Conservation (phyloP, 2,329 filamentous ascomycete genomes). For the Sarocladiaceae sp. region DNA sequence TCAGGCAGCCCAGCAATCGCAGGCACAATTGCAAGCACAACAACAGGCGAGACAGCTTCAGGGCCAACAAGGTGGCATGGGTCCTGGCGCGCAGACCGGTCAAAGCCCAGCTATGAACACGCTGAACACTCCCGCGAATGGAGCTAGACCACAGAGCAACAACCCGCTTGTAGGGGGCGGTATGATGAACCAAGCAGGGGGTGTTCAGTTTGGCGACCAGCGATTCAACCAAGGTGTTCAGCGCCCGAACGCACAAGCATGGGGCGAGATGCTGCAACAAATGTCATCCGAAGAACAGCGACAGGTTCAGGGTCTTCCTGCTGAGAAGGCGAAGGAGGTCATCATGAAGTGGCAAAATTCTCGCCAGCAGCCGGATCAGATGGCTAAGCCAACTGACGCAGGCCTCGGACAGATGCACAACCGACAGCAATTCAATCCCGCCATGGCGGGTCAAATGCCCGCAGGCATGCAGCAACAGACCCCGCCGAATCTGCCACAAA, state of each 20-base stretch:
- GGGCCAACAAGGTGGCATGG: slow-evolving; percentile 47
- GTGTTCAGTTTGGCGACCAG: slow-evolving; percentile 42
- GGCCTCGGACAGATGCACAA: slow-evolving; percentile 24
- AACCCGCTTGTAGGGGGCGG: slow-evolving; percentile 35
- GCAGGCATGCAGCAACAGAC: slow-evolving; percentile 25
- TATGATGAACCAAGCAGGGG: slow-evolving; percentile 36
- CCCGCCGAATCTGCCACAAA: slow-evolving; percentile 18
- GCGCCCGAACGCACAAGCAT: slow-evolving; percentile 34
- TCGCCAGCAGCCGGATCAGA: slow-evolving; percentile 23
- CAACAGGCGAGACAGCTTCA: slow-evolving; percentile 48
- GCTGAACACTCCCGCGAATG: slow-evolving; percentile 43
- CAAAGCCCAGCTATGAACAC: slow-evolving; percentile 56
- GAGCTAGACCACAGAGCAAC: slow-evolving; percentile 34
- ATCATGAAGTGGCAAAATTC: slow-evolving; percentile 41
- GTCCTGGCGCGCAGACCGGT: slow-evolving; percentile 40
- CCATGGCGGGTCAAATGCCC: slow-evolving; percentile 22
- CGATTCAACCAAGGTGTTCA: slow-evolving; percentile 49
- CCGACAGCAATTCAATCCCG: slow-evolving; percentile 18
- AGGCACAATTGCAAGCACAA: slow-evolving; percentile 34
- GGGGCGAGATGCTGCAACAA: slow-evolving; percentile 35
- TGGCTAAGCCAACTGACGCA: slow-evolving; percentile 23
- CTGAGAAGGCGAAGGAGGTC: slow-evolving; percentile 46
- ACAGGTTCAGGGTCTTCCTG: slow-evolving; percentile 35
- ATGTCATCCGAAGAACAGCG: slow-evolving; percentile 42
- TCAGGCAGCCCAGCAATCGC: slow-evolving; percentile 27